Conservation (phyloP, 1,139 yeast genomes). For the Candida anutae region DNA sequence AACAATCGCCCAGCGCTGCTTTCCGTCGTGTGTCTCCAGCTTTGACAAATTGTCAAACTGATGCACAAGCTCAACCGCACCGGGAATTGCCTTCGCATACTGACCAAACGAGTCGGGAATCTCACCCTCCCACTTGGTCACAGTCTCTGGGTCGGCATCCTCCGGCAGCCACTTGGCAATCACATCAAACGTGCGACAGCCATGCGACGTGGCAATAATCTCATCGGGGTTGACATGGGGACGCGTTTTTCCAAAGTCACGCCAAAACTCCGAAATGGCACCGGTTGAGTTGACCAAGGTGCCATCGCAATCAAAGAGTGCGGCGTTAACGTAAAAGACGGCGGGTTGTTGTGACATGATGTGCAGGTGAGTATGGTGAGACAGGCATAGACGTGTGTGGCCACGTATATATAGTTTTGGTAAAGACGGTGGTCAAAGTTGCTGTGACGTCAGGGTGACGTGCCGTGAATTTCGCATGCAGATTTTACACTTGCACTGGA, state of each 20-base stretch:
- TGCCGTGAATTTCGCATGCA: too few species aligned
- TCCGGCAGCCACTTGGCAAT: slow-evolving; percentile 70
- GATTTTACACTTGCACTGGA: too few species aligned
- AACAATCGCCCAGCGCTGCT: slow-evolving; percentile 72
- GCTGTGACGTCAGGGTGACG: too few species aligned
- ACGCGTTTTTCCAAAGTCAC: slow-evolving; percentile 59
- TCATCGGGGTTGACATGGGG: slow-evolving; percentile 66
- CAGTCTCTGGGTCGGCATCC: slow-evolving; percentile 59
- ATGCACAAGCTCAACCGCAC: slow-evolving; percentile 59
- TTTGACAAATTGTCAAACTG: slow-evolving; percentile 39
- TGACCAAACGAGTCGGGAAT: slow-evolving; percentile 70
- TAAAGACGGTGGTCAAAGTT: too few species aligned
- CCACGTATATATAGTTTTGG: too few species aligned
- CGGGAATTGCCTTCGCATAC: slow-evolving; percentile 65
- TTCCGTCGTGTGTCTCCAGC: slow-evolving; percentile 32
- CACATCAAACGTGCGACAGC: slow-evolving; percentile 76
- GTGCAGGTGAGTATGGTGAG: neutral
- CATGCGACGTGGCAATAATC: slow-evolving; percentile 70
- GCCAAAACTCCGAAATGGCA: slow-evolving; percentile 79
- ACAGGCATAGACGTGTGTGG: neutral
- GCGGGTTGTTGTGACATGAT: slow-evolving; percentile 31
- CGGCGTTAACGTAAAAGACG: slow-evolving; percentile 39
- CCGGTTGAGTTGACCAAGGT: slow-evolving; percentile 77
- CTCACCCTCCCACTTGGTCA: slow-evolving; percentile 59
- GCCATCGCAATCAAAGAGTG: slow-evolving; percentile 78